Evolutionary conservation across 1,284 basidiomycete species (phyloP).

Genomic region (Pseudozyma hubeiensis): DNA sequence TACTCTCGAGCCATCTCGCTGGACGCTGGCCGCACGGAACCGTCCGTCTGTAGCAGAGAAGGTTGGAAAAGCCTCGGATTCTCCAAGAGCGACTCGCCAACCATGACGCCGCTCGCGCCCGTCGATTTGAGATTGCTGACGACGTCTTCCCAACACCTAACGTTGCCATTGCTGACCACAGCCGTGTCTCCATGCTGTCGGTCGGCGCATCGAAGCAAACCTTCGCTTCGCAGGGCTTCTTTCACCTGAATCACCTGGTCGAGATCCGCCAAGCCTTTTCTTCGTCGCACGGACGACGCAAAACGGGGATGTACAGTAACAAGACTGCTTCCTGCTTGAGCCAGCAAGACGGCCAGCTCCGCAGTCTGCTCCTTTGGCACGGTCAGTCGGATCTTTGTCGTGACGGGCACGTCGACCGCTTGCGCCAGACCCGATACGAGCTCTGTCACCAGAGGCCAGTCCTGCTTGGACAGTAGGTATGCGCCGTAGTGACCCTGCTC

Average conservation of each 20-base stretch:
- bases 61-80: slow-evolving; percentile 72
- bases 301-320: slow-evolving; percentile 79
- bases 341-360: slow-evolving; percentile 74
- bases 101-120: slow-evolving; percentile 80
- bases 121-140: slow-evolving; percentile 73
- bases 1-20: slow-evolving; percentile 29
- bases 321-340: slow-evolving; percentile 76
- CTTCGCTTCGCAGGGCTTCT: slow-evolving; percentile 60
- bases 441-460: slow-evolving; percentile 77
- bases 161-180: slow-evolving; percentile 82
- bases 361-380: slow-evolving; percentile 73
- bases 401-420: slow-evolving; percentile 72
- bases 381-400: slow-evolving; percentile 73
- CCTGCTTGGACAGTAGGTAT: slow-evolving; percentile 76
- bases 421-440: slow-evolving; percentile 73
- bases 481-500: slow-evolving; percentile 78
- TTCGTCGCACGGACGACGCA: slow-evolving; percentile 76
- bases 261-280: slow-evolving; percentile 78
- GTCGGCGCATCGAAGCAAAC: slow-evolving; percentile 36
- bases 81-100: slow-evolving; percentile 78
- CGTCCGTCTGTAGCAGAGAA: background rate
- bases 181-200: slow-evolving; percentile 71
- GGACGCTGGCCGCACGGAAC: background rate
- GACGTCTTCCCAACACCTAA: slow-evolving; percentile 75
- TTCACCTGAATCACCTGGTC: slow-evolving; percentile 74